These are phyloP conservation scores for Simplicillium sp. DNA, from an alignment of 2,329 filamentous ascomycete genomes.

Conservation along the genomic window DNA sequence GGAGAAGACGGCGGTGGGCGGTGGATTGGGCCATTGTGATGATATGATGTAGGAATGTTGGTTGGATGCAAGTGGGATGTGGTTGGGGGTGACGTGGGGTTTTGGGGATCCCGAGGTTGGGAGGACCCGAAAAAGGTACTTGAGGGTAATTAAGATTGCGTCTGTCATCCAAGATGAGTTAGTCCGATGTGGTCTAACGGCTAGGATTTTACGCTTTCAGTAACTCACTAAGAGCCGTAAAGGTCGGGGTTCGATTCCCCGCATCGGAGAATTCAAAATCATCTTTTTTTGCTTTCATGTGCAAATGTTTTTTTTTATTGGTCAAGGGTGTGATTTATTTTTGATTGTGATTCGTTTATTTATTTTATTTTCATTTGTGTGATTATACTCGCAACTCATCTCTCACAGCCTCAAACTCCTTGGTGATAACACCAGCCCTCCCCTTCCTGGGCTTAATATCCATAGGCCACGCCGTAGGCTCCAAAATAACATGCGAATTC, in stretches of 20 bases:
- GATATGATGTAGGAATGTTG: neutral
- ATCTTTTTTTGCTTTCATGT: conserved; percentile 1
- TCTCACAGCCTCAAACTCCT: conserved; percentile 23
- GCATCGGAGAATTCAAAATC: conserved; percentile 9
- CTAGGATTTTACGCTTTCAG: conserved; percentile 15
- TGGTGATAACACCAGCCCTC: conserved; percentile 25
- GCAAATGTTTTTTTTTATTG: conserved; percentile 10
- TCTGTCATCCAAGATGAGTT: neutral
- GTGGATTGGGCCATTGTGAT: conserved; percentile 48
- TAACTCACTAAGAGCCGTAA: conserved; percentile 8
- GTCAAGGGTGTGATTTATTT: no score
- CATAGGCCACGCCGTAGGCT: conserved; percentile 37
- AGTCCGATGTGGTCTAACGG: conserved; percentile 13
- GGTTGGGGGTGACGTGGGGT: neutral
- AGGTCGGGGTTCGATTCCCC: conserved; percentile 14
- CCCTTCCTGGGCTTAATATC: conserved; percentile 32
- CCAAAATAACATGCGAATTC: conserved; percentile 42
- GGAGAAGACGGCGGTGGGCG: conserved; percentile 74
- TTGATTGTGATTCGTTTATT: neutral
- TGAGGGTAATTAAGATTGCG: neutral
- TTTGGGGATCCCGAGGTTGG: neutral
- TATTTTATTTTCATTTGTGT: neutral
- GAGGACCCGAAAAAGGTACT: no score
- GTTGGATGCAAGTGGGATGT: neutral
- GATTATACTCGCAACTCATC: conserved; percentile 17